A percentile compares a stretch with the other conserved stretches of the same genome.
phyloP scores from a whole-genome alignment of 2,329 filamentous ascomycete genomes.

The Diaporthe batatas region DNA sequence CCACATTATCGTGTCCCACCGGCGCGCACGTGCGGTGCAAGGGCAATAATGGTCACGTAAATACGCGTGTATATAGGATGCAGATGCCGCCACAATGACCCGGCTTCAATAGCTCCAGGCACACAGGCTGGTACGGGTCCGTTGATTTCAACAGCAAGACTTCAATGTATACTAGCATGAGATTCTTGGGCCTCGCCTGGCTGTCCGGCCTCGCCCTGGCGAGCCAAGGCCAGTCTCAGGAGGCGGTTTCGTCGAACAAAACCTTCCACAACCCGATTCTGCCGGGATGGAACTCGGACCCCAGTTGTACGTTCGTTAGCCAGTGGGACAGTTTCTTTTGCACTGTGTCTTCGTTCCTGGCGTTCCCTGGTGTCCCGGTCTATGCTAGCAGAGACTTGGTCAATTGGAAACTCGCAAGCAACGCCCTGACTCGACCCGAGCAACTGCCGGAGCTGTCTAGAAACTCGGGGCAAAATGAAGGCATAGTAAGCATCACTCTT shows the following conservation, averaged over 20 bases:
- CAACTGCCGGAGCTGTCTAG: conserved; percentile 19
- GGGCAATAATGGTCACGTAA: neutral
- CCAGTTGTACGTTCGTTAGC: conserved; percentile 57
- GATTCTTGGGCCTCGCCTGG: neutral
- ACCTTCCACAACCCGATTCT: conserved; percentile 58
- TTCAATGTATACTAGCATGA: neutral
- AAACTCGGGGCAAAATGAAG: conserved; percentile 46
- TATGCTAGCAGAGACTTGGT: conserved; percentile 59
- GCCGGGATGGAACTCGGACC: conserved; percentile 61
- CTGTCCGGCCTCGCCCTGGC: neutral
- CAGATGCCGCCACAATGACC: neutral
- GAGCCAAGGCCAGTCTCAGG: conserved; percentile 6
- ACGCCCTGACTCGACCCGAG: conserved; percentile 31
- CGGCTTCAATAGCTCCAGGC: neutral
- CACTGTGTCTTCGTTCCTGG: conserved; percentile 59
- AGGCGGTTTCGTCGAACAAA: conserved; percentile 44
- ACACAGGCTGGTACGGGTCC: neutral
- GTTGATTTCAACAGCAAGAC: neutral
- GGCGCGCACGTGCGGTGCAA: neutral
- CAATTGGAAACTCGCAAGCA: conserved; percentile 53
- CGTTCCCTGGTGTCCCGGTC: conserved; percentile 60
- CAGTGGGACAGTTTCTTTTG: conserved; percentile 58
- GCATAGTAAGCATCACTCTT: no score
- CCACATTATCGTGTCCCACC: neutral
- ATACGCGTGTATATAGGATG: neutral